A percentile compares a stretch with the other conserved stretches of the same genome.
phyloP scores from a whole-genome alignment of 2,329 filamentous ascomycete species.

The Triangularia verruculosa region DNA sequence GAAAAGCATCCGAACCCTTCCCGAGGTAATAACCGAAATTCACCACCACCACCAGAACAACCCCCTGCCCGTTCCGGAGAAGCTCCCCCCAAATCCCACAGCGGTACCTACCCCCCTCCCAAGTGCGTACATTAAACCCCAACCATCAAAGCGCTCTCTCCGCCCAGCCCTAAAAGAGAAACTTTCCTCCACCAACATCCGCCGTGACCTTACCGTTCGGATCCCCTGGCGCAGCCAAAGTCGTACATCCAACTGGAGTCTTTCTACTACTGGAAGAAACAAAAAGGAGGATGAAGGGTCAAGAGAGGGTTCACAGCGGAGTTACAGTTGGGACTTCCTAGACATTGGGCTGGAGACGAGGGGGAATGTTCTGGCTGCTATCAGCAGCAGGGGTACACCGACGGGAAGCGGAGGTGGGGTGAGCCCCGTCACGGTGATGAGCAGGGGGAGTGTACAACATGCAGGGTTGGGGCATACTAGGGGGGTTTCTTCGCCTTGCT shows the following conservation, averaged over 20 bases:
- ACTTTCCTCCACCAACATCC: neutral
- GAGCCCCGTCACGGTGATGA: neutral
- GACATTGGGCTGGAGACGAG: constrained; percentile 12
- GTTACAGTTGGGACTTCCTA: constrained; percentile 19
- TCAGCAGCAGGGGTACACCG: neutral
- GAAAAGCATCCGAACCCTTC: neutral
- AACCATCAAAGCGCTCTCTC: neutral
- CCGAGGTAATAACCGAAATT: neutral
- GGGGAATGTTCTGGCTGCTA: neutral
- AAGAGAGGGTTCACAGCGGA: neutral
- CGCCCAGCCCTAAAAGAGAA: neutral
- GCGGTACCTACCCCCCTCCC: neutral
- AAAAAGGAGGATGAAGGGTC: neutral
- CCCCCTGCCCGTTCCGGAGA: neutral
- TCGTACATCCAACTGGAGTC: neutral
- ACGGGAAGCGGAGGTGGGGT: neutral
- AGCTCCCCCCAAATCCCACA: neutral
- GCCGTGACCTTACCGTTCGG: neutral
- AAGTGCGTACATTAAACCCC: neutral
- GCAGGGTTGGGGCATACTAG: neutral
- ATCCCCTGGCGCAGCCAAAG: neutral
- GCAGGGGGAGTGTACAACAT: neutral
- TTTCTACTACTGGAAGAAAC: neutral
- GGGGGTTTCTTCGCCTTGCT: neutral
- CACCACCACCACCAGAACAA: neutral